A percentile compares a stretch with the other conserved stretches of the same genome.
These are phyloP conservation scores for Solanum dulcamara DNA, from an alignment of 257 asterid genomes.

Conservation along the genomic window DNA sequence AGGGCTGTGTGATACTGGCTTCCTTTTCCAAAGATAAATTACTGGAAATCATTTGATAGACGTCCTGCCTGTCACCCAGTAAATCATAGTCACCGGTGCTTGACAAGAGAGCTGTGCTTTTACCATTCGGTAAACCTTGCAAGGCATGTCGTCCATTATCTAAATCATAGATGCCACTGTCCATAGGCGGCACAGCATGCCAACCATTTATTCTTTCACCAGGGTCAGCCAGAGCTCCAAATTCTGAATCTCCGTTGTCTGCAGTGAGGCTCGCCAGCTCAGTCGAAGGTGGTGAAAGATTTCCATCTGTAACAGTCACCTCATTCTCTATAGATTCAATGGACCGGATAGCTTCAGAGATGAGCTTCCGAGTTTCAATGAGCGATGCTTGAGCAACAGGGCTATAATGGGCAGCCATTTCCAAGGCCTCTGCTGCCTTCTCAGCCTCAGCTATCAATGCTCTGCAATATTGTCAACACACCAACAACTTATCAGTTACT, in stretches of 20 bases:
- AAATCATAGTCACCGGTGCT: conserved; percentile 5
- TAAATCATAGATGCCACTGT: conserved; percentile 3
- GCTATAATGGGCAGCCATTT: conserved; percentile 52
- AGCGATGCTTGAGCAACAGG: conserved; percentile 62
- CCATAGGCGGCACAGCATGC: conserved; percentile 17
- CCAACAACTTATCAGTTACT: not conserved
- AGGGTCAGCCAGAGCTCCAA: not conserved
- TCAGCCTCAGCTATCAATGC: conserved; percentile 83
- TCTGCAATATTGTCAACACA: conserved; percentile 29
- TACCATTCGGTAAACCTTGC: conserved; percentile 27
- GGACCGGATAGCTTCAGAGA: conserved; percentile 56
- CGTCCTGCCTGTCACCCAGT: conserved; percentile 13
- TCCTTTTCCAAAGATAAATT: conserved; percentile 10
- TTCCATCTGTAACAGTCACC: conserved; percentile 5
- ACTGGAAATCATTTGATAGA: conserved; percentile 7
- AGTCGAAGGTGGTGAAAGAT: conserved; percentile 10
- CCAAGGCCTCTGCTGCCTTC: conserved; percentile 80
- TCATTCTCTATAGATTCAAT: conserved; percentile 46
- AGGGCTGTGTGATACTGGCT: not conserved
- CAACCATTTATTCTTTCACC: conserved; percentile 36
- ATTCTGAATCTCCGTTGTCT: conserved; percentile 4
- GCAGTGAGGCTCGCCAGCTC: not conserved
- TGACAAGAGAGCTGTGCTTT: not conserved
- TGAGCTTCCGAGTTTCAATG: conserved; percentile 60
- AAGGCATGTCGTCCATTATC: conserved; percentile 10